These are phyloP conservation scores for Chaetothyriales sp. DNA, from an alignment of 2,329 filamentous ascomycete genomes.

Conservation along the genomic window DNA sequence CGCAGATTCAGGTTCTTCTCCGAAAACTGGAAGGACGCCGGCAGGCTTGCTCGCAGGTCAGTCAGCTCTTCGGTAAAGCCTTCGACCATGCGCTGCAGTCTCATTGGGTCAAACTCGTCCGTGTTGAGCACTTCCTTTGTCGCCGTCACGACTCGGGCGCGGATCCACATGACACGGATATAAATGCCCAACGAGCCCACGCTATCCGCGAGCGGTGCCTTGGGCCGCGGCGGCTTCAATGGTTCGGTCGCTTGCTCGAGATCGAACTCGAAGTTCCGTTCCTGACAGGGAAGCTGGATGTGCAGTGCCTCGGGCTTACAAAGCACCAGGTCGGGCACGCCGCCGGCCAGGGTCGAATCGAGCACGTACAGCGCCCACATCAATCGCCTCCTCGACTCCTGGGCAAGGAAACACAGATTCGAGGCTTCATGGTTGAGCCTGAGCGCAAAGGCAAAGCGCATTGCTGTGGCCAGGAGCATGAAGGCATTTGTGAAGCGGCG, in stretches of 20 bases:
- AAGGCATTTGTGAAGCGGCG: constrained; percentile 10
- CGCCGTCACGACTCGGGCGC: constrained; percentile 2
- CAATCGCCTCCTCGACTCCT: constrained; percentile 31
- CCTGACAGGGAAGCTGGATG: constrained; percentile 36
- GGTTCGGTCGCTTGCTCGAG: constrained; percentile 7
- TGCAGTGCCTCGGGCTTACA: constrained; percentile 32
- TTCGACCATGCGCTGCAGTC: neutral
- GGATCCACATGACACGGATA: constrained; percentile 3
- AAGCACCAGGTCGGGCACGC: constrained; percentile 33
- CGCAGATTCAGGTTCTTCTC: constrained; percentile 4
- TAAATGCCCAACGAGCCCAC: constrained; percentile 2
- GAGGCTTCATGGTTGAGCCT: constrained; percentile 36
- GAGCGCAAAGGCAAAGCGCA: constrained; percentile 32
- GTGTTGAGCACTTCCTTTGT: neutral
- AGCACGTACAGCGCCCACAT: constrained; percentile 39
- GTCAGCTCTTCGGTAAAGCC: constrained; percentile 2
- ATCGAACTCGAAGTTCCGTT: constrained; percentile 34
- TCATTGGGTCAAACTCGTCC: neutral
- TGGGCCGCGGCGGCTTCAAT: neutral
- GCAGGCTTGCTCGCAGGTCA: constrained; percentile 1
- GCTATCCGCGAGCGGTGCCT: neutral
- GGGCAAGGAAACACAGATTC: constrained; percentile 27
- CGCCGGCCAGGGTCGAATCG: constrained; percentile 34
- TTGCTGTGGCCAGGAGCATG: constrained; percentile 9
- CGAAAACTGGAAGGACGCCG: constrained; percentile 2